A percentile compares a stretch with the other conserved stretches of the same genome.
These are phyloP conservation scores for Fragilariopsis cylindrus DNA, from an alignment of 108 stramenopile species.

Conservation along the genomic window DNA sequence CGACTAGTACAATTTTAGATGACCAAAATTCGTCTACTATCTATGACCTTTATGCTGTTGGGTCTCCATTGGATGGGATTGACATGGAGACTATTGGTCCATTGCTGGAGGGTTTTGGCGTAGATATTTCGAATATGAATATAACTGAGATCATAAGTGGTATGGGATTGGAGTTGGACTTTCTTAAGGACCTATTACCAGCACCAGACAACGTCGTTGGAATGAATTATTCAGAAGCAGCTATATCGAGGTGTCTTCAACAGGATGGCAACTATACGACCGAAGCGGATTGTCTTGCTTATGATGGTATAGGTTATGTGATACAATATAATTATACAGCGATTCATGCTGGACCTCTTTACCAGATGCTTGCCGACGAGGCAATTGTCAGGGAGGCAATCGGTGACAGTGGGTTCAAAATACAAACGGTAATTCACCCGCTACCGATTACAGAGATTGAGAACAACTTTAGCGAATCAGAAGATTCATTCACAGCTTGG, in stretches of 20 bases:
- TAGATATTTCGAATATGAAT: slow-evolving; percentile 9
- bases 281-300: slow-evolving; percentile 39
- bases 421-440: slow-evolving; percentile 56
- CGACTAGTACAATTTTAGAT: slow-evolving; percentile 2
- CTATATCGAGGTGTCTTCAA: slow-evolving; percentile 11
- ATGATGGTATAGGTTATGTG: slow-evolving; percentile 67
- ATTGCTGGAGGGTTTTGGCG: slow-evolving; percentile 11
- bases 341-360: slow-evolving; percentile 55
- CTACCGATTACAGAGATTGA: slow-evolving; percentile 67
- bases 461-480: slow-evolving; percentile 40
- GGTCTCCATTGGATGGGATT: background rate
- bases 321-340: slow-evolving; percentile 72
- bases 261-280: slow-evolving; percentile 24
- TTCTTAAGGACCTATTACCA: slow-evolving; percentile 6
- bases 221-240: slow-evolving; percentile 30
- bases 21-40: background rate
- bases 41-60: background rate
- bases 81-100: slow-evolving; percentile 8
- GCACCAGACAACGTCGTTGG: background rate
- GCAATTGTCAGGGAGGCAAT: slow-evolving; percentile 53
- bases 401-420: slow-evolving; percentile 42
- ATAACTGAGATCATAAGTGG: background rate
- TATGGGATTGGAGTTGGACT: slow-evolving; percentile 15
- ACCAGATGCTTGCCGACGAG: slow-evolving; percentile 73
- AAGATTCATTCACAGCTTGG: slow-evolving; percentile 70